A percentile compares a stretch with the other conserved stretches of the same genome.
Evolutionary conservation across 352 stramenopile species (phyloP).

Genomic region (Globisporangium iwayamae): DNA sequence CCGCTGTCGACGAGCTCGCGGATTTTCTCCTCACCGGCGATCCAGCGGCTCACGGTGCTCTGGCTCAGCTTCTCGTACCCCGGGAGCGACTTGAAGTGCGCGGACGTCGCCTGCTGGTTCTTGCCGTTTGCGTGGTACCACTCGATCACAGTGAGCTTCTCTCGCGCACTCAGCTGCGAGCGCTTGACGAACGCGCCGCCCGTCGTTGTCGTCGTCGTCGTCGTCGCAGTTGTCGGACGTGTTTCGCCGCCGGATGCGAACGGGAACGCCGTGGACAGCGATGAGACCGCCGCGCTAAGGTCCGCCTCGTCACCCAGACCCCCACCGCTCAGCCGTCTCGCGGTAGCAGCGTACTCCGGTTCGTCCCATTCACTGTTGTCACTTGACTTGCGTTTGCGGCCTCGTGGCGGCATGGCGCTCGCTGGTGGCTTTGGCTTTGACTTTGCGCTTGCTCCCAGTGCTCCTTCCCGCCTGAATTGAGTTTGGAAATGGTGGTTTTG

Average conservation of each 20-base stretch:
- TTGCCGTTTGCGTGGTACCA: slow-evolving; percentile 18
- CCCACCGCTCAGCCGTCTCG: neutral
- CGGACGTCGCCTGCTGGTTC: slow-evolving; percentile 16
- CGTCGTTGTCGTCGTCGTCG: neutral
- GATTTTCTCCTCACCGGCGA: slow-evolving; percentile 17
- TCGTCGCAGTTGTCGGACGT: neutral
- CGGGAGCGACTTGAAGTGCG: slow-evolving; percentile 14
- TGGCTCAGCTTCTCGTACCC: slow-evolving; percentile 21
- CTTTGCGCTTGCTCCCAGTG: neutral
- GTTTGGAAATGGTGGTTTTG: too few relatives aligned
- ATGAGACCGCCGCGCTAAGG: neutral
- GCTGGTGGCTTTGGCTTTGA: neutral
- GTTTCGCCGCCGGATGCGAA: neutral
- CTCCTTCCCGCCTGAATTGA: too few relatives aligned
- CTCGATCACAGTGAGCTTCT: slow-evolving; percentile 19
- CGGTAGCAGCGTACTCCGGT: neutral
- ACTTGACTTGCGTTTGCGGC: slow-evolving; percentile 1
- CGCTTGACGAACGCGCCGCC: slow-evolving; percentile 7
- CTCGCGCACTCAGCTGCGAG: slow-evolving; percentile 17
- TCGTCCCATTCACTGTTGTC: neutral
- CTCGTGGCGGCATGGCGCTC: slow-evolving; percentile 2
- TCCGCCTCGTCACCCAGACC: neutral
- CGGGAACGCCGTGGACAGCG: neutral
- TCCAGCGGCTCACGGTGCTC: slow-evolving; percentile 23
- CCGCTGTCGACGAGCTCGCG: slow-evolving; percentile 12